Evolutionary conservation across 164 flowering plant species (phyloP).

Genomic region (Houttuynia cordata): DNA sequence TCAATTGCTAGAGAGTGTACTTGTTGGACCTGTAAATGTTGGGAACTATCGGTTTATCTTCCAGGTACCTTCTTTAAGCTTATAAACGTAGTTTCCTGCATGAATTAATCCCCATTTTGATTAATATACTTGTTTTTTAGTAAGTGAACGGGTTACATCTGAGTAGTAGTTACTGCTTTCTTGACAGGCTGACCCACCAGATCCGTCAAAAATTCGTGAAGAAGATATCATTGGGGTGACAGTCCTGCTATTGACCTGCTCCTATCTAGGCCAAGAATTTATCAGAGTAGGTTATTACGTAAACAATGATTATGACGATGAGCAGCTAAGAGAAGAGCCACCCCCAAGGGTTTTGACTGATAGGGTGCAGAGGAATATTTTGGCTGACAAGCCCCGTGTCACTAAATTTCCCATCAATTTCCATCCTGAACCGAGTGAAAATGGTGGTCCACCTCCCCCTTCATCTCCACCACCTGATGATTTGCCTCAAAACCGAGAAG

Average conservation of each 20-base stretch:
- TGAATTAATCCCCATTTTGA: too few species aligned
- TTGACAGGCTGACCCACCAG: constrained; percentile 80
- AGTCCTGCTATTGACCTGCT: constrained; percentile 84
- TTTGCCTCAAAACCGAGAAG: constrained; percentile 9
- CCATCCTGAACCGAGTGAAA: constrained; percentile 66
- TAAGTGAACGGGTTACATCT: not conserved
- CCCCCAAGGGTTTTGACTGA: constrained; percentile 81
- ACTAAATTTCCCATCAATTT: constrained; percentile 95
- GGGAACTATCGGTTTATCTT: constrained; percentile 96
- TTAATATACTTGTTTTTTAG: too few species aligned
- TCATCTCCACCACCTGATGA: constrained; percentile 20
- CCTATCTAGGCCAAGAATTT: constrained; percentile 91
- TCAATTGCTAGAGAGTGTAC: constrained; percentile 91
- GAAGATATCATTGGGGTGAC: constrained; percentile 97
- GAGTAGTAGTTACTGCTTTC: not conserved
- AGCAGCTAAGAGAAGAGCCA: constrained; percentile 88
- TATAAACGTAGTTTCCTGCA: not conserved
- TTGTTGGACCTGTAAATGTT: constrained; percentile 97
- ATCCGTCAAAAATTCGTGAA: constrained; percentile 87
- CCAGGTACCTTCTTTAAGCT: constrained; percentile 37
- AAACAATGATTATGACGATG: constrained; percentile 94
- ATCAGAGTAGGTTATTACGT: constrained; percentile 92
- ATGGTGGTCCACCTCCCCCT: constrained; percentile 30
- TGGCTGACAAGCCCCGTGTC: constrained; percentile 92
- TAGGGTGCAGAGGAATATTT: constrained; percentile 75